Evolutionary conservation across 352 stramenopile species (phyloP).

Genomic region (Blastocystis sp.): DNA sequence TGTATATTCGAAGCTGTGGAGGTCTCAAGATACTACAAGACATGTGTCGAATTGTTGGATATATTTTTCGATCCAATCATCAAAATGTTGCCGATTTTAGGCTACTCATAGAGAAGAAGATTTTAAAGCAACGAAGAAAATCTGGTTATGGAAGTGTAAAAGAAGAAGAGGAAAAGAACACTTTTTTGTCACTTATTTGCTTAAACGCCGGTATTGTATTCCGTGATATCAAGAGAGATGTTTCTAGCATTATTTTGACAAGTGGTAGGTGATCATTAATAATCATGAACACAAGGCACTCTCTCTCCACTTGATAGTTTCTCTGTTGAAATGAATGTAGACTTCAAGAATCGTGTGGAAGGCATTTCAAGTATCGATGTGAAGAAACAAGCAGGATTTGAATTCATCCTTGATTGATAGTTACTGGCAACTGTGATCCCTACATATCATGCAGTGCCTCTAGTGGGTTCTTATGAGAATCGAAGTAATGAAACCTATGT

Average conservation of each 20-base stretch:
- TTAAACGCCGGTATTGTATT: slow-evolving; percentile 41
- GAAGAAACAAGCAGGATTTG: neutral
- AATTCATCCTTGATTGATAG: neutral
- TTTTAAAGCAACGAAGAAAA: neutral
- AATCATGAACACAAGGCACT: slow-evolving; percentile 75
- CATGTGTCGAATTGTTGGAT: neutral
- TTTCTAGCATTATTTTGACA: slow-evolving; percentile 4
- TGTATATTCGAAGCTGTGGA: neutral
- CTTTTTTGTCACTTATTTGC: neutral
- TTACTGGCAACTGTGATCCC: slow-evolving; percentile 7
- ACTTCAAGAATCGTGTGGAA: slow-evolving; percentile 83
- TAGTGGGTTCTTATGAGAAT: slow-evolving; percentile 21
- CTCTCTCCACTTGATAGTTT: slow-evolving; percentile 91
- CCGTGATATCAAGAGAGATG: neutral
- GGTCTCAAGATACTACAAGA: neutral
- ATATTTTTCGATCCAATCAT: neutral
- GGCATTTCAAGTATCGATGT: slow-evolving; percentile 21
- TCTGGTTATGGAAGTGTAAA: neutral
- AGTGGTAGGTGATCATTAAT: slow-evolving; percentile 74
- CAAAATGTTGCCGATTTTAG: slow-evolving; percentile 17
- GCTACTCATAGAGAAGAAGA: slow-evolving; percentile 14
- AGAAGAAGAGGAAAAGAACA: neutral
- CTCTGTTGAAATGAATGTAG: slow-evolving; percentile 89
- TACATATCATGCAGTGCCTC: slow-evolving; percentile 10
- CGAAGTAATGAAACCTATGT: slow-evolving; percentile 6